Conservation (phyloP, 345 rosid genomes). For the Gynandropsis gynandra region DNA sequence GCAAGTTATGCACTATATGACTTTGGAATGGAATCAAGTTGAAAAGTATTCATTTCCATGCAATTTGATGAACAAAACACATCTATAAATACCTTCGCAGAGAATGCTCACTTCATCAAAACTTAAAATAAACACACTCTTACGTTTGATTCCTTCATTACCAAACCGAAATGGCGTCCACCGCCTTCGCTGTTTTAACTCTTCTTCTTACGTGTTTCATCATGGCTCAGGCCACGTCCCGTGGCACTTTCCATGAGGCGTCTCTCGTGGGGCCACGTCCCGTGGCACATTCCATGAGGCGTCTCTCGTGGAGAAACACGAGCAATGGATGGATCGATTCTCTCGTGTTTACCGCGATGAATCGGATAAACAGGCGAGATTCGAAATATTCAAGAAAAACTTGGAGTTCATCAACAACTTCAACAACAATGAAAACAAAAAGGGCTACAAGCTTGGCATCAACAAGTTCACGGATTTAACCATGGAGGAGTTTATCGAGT, state of each 20-base stretch:
- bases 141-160: too few relatives aligned
- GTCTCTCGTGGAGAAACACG: conserved; percentile 21
- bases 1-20: too few relatives aligned
- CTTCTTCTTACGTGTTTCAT: too few relatives aligned
- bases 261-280: conserved; percentile 22
- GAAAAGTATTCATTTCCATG: too few relatives aligned
- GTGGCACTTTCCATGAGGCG: conserved; percentile 15
- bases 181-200: too few relatives aligned
- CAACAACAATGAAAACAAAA: conserved; percentile 23
- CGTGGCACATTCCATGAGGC: conserved; percentile 18
- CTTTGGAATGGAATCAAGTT: too few relatives aligned
- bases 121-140: too few relatives aligned
- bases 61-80: too few relatives aligned
- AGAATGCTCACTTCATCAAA: too few relatives aligned
- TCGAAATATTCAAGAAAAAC: conserved; percentile 32
- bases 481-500: conserved; percentile 34
- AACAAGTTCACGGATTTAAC: conserved; percentile 44
- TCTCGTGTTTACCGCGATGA: conserved; percentile 26
- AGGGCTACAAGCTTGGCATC: conserved; percentile 34
- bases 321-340: conserved; percentile 27
- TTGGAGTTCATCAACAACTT: conserved; percentile 33
- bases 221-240: conserved; percentile 29
- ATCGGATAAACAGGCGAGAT: conserved; percentile 28
- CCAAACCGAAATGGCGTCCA: too few relatives aligned
- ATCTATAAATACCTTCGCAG: too few relatives aligned